Evolutionary conservation across 306 rosid genomes (phyloP), one percentile per base, ranked within the genome.

Genomic region (Echinosophora koreensis): DNA sequence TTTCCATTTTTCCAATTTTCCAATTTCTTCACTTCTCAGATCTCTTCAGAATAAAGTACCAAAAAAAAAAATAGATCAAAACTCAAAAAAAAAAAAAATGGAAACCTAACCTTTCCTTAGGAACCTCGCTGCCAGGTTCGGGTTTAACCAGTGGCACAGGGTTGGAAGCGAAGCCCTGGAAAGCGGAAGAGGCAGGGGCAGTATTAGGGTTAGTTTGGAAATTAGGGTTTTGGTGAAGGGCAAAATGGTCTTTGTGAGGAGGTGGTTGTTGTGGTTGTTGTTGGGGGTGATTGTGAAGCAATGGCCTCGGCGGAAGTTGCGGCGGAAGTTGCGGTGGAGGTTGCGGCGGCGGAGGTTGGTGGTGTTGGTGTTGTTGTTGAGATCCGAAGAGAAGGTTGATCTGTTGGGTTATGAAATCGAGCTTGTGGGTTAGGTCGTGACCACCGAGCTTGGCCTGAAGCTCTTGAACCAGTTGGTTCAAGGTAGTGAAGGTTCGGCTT

Each of bases 391-490:
- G 76, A 56, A 75, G 72, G 55, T 85, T 89, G 88, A 90, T 92
- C 86, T 89, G 92, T 13, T 73, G 18, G 11, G 82, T 69, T 35
- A 92, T 89, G 91, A 90, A 89, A 52, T 92, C 90, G 55, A 87
- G 34, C 82, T 92, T 92, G 78, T 87, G 88, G 42, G 94, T 72
- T 63, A 92, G 92, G 79, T 89, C 92, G 56, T 69, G 71, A 10
- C 91, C 90, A 14, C 94, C 90, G 11, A 92, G 96, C 79, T 89
- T 86, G 54, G 94, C 63, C 73, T 90, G 84, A 75, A 92, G 88
- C 83, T 87, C 82, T 30, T 78, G 86, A 10, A 90, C 87, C 44
- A 92, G 84, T n/a, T 83, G 91, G 86, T 86, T 83, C 9, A 92
- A 47, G 17, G 92, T 81, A 18, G 84, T 73, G 82, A 86, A 76